Percentiles rank a stretch among this genome's conserved stretches.
phyloP scores from a whole-genome alignment of 1,284 basidiomycete species.

The Boletus sp. region DNA sequence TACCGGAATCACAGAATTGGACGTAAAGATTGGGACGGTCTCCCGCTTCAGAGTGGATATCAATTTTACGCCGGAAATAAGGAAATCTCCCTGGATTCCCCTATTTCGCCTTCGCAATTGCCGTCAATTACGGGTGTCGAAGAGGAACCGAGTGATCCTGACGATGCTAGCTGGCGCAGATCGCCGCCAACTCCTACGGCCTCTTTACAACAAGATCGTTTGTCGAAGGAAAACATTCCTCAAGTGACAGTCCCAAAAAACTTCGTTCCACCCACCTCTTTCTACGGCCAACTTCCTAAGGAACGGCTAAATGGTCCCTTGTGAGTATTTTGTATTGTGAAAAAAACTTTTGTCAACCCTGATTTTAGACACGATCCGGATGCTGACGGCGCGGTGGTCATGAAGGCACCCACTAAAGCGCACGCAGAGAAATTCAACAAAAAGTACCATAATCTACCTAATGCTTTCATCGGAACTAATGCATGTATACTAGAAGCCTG shows the following conservation, averaged over 20 bases:
- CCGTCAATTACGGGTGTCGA: conserved; percentile 44
- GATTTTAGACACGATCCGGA: conserved; percentile 66
- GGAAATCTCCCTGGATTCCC: conserved; percentile 60
- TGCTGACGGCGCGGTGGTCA: conserved; percentile 77
- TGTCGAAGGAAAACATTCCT: conserved; percentile 28
- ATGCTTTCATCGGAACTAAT: conserved; percentile 12
- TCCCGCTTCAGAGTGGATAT: conserved; percentile 49
- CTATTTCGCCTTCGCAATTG: conserved; percentile 48
- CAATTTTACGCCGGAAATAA: conserved; percentile 53
- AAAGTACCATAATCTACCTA: conserved; percentile 46
- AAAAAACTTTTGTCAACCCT: conserved; percentile 9
- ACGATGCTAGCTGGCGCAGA: conserved; percentile 8
- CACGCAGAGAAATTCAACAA: conserved; percentile 71
- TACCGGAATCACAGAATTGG: conserved; percentile 51
- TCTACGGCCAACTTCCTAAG: conserved; percentile 50
- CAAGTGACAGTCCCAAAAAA: conserved; percentile 29
- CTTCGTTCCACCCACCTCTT: conserved; percentile 57
- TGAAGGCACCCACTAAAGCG: conserved; percentile 74
- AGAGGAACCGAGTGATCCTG: conserved; percentile 26
- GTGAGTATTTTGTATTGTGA: conserved; percentile 38
- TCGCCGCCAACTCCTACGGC: neutral
- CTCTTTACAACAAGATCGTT: conserved; percentile 4
- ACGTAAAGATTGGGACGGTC: conserved; percentile 60
- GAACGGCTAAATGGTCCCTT: conserved; percentile 53
- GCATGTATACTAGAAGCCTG: conserved; percentile 41